These are phyloP conservation scores for Rubia yunnanensis DNA, from an alignment of 257 asterid genomes.

Conservation along the genomic window DNA sequence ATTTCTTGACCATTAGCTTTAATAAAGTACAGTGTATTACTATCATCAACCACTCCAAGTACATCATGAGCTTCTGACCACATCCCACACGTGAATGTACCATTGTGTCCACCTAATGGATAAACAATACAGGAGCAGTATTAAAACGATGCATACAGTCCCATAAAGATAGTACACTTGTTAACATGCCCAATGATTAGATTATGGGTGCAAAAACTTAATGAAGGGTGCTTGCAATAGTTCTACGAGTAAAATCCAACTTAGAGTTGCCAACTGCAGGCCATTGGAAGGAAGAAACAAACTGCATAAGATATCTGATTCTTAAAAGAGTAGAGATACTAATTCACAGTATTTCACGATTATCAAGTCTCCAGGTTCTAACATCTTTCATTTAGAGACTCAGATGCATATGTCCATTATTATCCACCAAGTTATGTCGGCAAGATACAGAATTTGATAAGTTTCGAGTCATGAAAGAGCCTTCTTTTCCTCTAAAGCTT, in stretches of 20 bases:
- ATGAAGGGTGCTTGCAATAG: not conserved
- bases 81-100: slow-evolving; percentile 55
- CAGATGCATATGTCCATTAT: not conserved
- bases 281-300: not conserved
- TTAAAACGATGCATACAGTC: not conserved
- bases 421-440: not conserved
- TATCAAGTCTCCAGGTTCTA: not conserved
- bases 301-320: not conserved
- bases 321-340: not conserved
- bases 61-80: slow-evolving; percentile 95
- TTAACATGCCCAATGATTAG: not conserved
- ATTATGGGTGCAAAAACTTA: not conserved
- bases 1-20: slow-evolving; percentile 89
- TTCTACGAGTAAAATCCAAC: not conserved
- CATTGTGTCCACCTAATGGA: slow-evolving; percentile 47
- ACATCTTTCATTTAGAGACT: not conserved
- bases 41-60: slow-evolving; percentile 83
- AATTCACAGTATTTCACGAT: not conserved
- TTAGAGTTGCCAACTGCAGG: not conserved
- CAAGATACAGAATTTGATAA: not conserved
- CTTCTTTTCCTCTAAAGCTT: no score
- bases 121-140: slow-evolving; percentile 7
- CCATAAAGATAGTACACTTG: not conserved
- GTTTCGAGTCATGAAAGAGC: not conserved
- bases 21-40: slow-evolving; percentile 53